These are phyloP conservation scores for Trichophyton mentagrophytes DNA, from an alignment of 2,329 filamentous ascomycete genomes.

Conservation along the genomic window DNA sequence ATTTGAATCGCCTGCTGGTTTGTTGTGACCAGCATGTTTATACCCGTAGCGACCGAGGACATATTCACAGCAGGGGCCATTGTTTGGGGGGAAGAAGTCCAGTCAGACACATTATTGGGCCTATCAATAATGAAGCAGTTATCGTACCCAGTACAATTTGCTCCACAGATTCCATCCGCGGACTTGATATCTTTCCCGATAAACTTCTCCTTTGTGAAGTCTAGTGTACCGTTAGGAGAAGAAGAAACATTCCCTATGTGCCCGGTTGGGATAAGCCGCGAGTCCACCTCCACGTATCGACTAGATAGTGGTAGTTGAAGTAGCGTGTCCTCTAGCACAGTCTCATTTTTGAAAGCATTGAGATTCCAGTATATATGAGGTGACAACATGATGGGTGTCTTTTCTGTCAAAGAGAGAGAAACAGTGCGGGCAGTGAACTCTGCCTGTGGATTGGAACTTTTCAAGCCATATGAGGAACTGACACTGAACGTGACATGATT, in stretches of 20 bases:
- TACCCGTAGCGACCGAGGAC: constrained; percentile 57
- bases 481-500: constrained; percentile 36
- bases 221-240: constrained; percentile 39
- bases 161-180: constrained; percentile 62
- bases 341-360: constrained; percentile 35
- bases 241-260: constrained; percentile 65
- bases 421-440: constrained; percentile 34
- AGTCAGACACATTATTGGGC: constrained; percentile 19
- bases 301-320: constrained; percentile 35
- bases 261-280: constrained; percentile 62
- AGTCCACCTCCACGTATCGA: constrained; percentile 37
- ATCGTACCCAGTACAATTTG: constrained; percentile 75
- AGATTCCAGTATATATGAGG: constrained; percentile 43
- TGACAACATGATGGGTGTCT: constrained; percentile 39
- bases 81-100: constrained; percentile 22
- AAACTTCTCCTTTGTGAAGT: constrained; percentile 67
- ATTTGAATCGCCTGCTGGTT: constrained; percentile 84
- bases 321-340: constrained; percentile 32
- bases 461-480: constrained; percentile 22
- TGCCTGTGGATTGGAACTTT: constrained; percentile 24
- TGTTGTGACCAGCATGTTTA: constrained; percentile 65
- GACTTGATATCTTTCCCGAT: constrained; percentile 57
- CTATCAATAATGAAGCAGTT: constrained; percentile 39
- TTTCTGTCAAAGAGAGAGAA: constrained; percentile 33
- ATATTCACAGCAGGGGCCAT: constrained; percentile 47